These are phyloP conservation scores for Didymella arachidicola DNA, from an alignment of 2,329 filamentous ascomycete genomes.

Conservation along the genomic window DNA sequence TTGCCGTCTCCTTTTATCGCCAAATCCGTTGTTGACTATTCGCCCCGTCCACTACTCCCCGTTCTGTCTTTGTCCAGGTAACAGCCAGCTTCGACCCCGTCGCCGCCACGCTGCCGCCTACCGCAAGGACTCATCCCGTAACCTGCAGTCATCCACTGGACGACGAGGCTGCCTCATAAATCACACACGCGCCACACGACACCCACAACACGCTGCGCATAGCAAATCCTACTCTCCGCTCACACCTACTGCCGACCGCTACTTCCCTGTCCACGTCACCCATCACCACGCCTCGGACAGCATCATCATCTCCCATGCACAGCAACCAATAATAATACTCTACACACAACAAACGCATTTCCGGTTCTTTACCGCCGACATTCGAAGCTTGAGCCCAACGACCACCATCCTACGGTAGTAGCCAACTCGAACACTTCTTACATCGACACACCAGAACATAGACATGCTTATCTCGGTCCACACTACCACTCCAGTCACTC, in stretches of 20 bases:
- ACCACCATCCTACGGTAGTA: constrained; percentile 34
- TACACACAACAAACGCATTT: constrained; percentile 24
- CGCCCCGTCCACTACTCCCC: constrained; percentile 22
- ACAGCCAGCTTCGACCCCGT: constrained; percentile 37
- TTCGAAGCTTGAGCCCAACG: constrained; percentile 41
- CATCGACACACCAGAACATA: constrained; percentile 41
- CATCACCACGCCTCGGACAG: constrained; percentile 26
- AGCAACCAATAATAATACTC: constrained; percentile 40
- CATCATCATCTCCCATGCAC: constrained; percentile 30
- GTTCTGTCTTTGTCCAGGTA: constrained; percentile 37
- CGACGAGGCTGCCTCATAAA: constrained; percentile 30
- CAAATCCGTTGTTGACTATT: constrained; percentile 25
- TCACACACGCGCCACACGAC: constrained; percentile 14
- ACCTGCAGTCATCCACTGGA: constrained; percentile 25
- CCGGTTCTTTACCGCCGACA: constrained; percentile 26
- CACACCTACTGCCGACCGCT: constrained; percentile 36
- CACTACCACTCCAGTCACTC: constrained; percentile 52
- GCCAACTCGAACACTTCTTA: constrained; percentile 40
- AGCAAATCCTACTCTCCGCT: constrained; percentile 18
- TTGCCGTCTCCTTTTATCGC: constrained; percentile 31
- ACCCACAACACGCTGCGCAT: not conserved
- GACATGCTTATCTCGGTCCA: constrained; percentile 46
- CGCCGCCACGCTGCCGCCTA: constrained; percentile 42
- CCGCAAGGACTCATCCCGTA: constrained; percentile 33
- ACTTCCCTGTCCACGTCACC: constrained; percentile 40